Percentiles rank a stretch among this genome's conserved stretches.
These are phyloP conservation scores for Phytophthora pinifolia DNA, from an alignment of 352 stramenopile genomes.

Conservation along the genomic window DNA sequence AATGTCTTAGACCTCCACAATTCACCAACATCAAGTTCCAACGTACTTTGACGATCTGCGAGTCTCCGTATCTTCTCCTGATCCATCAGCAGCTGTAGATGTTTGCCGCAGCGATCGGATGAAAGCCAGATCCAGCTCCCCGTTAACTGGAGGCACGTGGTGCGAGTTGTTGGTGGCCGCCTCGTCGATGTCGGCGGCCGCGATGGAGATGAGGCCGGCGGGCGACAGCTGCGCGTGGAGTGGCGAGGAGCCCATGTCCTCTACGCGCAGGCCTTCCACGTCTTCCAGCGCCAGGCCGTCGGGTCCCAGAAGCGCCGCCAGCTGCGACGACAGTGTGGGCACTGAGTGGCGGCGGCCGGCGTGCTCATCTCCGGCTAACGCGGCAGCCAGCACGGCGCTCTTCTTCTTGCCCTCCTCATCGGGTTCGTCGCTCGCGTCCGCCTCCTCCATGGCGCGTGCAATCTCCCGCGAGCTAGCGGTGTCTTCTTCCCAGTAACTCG, in stretches of 20 bases:
- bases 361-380: slow-evolving; percentile 28
- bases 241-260: slow-evolving; percentile 48
- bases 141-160: slow-evolving; percentile 33
- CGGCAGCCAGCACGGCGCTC: slow-evolving; percentile 28
- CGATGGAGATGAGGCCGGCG: slow-evolving; percentile 79
- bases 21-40: background rate
- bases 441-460: slow-evolving; percentile 61
- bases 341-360: slow-evolving; percentile 12
- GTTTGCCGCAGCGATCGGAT: slow-evolving; percentile 54
- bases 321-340: slow-evolving; percentile 21
- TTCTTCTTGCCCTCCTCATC: slow-evolving; percentile 55
- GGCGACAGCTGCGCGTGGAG: slow-evolving; percentile 66
- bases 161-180: slow-evolving; percentile 38
- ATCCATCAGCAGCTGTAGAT: slow-evolving; percentile 5
- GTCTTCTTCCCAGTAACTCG: slow-evolving; percentile 81
- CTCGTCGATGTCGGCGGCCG: slow-evolving; percentile 81
- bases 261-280: slow-evolving; percentile 39
- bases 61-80: background rate
- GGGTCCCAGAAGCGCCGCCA: slow-evolving; percentile 39
- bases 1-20: background rate
- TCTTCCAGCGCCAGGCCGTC: slow-evolving; percentile 52
- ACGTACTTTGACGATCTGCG: slow-evolving; percentile 16
- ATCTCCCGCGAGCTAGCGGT: slow-evolving; percentile 68
- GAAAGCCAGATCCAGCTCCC: slow-evolving; percentile 65
- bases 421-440: slow-evolving; percentile 37